Conservation (phyloP, 2,329 filamentous ascomycete genomes). For the Teratosphaeria destructans region DNA sequence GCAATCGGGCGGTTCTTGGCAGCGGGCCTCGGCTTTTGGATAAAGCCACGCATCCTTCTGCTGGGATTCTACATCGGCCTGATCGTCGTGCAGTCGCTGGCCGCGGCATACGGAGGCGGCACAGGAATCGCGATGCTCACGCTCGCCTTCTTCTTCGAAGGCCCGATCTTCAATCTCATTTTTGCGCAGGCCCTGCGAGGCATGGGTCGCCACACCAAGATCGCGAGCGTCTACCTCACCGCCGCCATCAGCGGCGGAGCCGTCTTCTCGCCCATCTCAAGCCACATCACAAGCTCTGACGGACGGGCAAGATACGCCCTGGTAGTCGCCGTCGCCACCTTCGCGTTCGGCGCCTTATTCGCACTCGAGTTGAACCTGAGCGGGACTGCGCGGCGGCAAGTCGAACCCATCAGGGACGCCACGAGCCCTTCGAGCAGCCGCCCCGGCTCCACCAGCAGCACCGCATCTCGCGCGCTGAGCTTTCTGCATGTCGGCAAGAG, state of each 20-base stretch:
- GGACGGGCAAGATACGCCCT: constrained; percentile 41
- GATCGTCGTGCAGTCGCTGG: constrained; percentile 42
- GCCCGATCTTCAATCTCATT: constrained; percentile 49
- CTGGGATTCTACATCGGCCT: constrained; percentile 43
- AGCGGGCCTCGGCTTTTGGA: constrained; percentile 41
- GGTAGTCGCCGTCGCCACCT: constrained; percentile 43
- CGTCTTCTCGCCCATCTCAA: constrained; percentile 46
- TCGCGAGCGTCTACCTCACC: constrained; percentile 44
- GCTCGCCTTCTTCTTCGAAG: constrained; percentile 50
- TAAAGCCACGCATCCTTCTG: constrained; percentile 50
- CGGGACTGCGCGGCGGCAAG: constrained; percentile 38
- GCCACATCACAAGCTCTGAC: constrained; percentile 30
- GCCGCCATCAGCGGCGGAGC: constrained; percentile 45
- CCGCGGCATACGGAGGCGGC: constrained; percentile 38
- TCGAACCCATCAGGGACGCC: constrained; percentile 25
- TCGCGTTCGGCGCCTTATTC: constrained; percentile 41
- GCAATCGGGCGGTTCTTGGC: constrained; percentile 48
- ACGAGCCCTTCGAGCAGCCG: constrained; percentile 4
- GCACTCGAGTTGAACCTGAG: constrained; percentile 44
- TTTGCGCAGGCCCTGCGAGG: constrained; percentile 50
- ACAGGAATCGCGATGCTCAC: constrained; percentile 39
- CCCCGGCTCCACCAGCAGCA: constrained; percentile 20
- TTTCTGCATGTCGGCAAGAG: constrained; percentile 21
- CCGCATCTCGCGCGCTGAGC: constrained; percentile 22
- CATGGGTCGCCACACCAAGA: constrained; percentile 48